A percentile compares a stretch with the other conserved stretches of the same genome.
Evolutionary conservation across 495 filamentous ascomycete genomes (phyloP).

Genomic region (Melanomma pulvis-pyrius): DNA sequence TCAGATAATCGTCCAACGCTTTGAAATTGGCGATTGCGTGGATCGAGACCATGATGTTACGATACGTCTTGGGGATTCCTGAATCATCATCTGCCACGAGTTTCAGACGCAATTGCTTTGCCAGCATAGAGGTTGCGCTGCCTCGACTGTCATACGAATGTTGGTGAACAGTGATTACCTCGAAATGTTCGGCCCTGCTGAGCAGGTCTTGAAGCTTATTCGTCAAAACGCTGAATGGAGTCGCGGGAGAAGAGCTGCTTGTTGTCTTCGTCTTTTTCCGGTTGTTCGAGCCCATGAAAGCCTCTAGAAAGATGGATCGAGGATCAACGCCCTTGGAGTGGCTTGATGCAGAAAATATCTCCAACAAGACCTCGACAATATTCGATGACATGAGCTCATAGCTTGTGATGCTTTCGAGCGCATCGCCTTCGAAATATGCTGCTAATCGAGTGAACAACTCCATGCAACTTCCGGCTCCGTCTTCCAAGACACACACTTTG

Average conservation of each 20-base stretch:
- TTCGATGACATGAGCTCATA: constrained; percentile 89
- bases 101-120: constrained; percentile 90
- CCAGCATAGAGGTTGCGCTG: constrained; percentile 92
- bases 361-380: constrained; percentile 79
- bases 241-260: constrained; percentile 65
- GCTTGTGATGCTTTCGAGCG: constrained; percentile 93
- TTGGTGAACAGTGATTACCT: constrained; percentile 92
- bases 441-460: constrained; percentile 76
- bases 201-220: constrained; percentile 94
- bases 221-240: constrained; percentile 87
- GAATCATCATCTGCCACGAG: constrained; percentile 88
- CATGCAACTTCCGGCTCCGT: constrained; percentile 57
- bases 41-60: constrained; percentile 96
- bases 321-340: constrained; percentile 56
- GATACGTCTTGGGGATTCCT: constrained; percentile 77
- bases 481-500: constrained; percentile 64
- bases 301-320: constrained; percentile 81
- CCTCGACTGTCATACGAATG: constrained; percentile 90
- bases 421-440: constrained; percentile 84
- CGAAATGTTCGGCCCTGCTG: constrained; percentile 96
- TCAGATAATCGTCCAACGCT: constrained; percentile 91
- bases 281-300: constrained; percentile 84
- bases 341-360: constrained; percentile 70
- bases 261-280: constrained; percentile 58
- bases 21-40: constrained; percentile 99